Base-by-base conservation (phyloP, 306 rosid species). In the Rosa multiflora region DNA sequence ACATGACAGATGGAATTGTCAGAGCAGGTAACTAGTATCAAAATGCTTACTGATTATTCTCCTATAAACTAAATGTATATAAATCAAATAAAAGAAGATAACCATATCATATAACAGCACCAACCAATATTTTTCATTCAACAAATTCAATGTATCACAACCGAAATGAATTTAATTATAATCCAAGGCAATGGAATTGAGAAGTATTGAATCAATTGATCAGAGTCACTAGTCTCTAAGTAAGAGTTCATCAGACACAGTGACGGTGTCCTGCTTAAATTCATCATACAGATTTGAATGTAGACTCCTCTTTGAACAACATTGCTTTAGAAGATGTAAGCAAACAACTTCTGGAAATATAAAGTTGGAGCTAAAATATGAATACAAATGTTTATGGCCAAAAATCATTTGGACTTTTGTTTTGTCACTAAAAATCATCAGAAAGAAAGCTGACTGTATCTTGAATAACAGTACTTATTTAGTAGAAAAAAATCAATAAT, bases 1-100 rank as follows among this genome's bases (percentile, higher is more conserved):
- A 70, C 80, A 75, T 74, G 39, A 15, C 5, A 75, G 39, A 74
- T 56, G 40, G 52, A 5, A 21, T 49, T 39, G 20, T 73, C 29
- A 53, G 20, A 18, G 66, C 9, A 1, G 40, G 17, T 15, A 32
- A 48, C 46, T 15, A 72, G 8, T 29, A 70, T 48, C 58, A 47
- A 48, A 70, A 71, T 23, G 49, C 15, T 20, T 40, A 42, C 51
- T 8, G 32, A n/a, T 51, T 51, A 72, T 72, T 32, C 63, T 72
- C 76, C 63, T 32, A 29, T 8, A 15, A 42, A 2, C 14, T 47
- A 47, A 10, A 47, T 47, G 17, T 67, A 20, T 51, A 32, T 44
- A 69, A 69, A n/a, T 21, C 58, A 70, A 23, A 48, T 72, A 21
- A 8, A 8, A 49, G 29, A 48, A 49, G 29, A 17, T 5, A 72